These are phyloP conservation scores for Colletotrichum scovillei DNA, from an alignment of 2,329 filamentous ascomycete species.

Conservation along the genomic window DNA sequence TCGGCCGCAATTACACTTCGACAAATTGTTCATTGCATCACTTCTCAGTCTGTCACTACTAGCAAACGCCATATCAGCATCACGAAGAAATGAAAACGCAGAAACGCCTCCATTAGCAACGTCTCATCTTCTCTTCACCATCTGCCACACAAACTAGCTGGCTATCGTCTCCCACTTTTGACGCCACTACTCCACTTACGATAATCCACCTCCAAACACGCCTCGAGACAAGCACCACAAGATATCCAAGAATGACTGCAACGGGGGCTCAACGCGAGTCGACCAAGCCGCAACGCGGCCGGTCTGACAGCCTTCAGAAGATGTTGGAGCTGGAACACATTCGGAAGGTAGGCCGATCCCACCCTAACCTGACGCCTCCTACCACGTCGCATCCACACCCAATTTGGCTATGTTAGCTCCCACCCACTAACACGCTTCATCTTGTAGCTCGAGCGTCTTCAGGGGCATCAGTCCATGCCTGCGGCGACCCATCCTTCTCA, in stretches of 20 bases:
- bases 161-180: neutral
- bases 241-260: constrained; percentile 20
- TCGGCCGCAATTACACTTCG: neutral
- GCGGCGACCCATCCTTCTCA: constrained; percentile 26
- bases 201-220: constrained; percentile 6
- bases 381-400: constrained; percentile 7
- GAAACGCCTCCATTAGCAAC: constrained; percentile 14
- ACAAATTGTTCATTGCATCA: neutral
- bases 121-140: constrained; percentile 6
- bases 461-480: constrained; percentile 29
- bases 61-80: constrained; percentile 13
- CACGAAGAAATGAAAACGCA: constrained; percentile 17
- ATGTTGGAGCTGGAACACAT: constrained; percentile 71
- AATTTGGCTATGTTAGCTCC: constrained; percentile 26
- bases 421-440: constrained; percentile 31
- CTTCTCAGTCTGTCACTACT: neutral
- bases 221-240: neutral
- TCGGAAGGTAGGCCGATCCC: constrained; percentile 60
- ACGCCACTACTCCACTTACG: constrained; percentile 22
- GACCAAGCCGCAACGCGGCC: constrained; percentile 1
- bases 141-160: constrained; percentile 13
- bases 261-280: constrained; percentile 8
- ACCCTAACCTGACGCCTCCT: constrained; percentile 20
- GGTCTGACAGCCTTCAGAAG: constrained; percentile 58
- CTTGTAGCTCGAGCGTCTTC: constrained; percentile 36